A percentile compares a stretch with the other conserved stretches of the same genome.
phyloP scores from a whole-genome alignment of 345 rosid species.

The Pugionium dolabratum region DNA sequence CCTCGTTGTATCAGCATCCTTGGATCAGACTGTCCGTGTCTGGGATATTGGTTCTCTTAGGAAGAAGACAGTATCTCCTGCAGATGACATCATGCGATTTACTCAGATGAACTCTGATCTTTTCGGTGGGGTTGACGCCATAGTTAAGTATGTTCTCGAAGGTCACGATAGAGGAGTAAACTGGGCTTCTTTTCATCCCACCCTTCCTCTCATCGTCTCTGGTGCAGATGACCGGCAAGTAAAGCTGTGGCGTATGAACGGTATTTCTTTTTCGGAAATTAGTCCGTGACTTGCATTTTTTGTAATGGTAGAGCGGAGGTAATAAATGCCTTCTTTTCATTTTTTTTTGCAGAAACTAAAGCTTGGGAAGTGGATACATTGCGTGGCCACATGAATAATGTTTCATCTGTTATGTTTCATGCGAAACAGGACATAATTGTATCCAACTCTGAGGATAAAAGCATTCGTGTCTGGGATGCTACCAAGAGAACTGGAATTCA shows the following conservation, averaged over 20 bases:
- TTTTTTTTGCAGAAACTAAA: slow-evolving; percentile 75
- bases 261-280: slow-evolving; percentile 41
- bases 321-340: neutral
- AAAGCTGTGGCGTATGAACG: slow-evolving; percentile 97
- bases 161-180: slow-evolving; percentile 99
- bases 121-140: slow-evolving; percentile 93
- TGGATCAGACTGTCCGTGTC: slow-evolving; percentile 96
- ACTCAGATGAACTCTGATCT: slow-evolving; percentile 93
- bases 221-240: slow-evolving; percentile 99
- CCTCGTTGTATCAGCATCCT: slow-evolving; percentile 92
- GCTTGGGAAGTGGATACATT: slow-evolving; percentile 99
- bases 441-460: slow-evolving; percentile 95
- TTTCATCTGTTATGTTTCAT: slow-evolving; percentile 95
- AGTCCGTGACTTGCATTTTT: too few relatives aligned
- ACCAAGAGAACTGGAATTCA: slow-evolving; percentile 89
- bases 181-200: slow-evolving; percentile 99
- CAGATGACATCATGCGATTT: slow-evolving; percentile 82
- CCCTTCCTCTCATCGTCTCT: slow-evolving; percentile 89
- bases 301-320: too few relatives aligned
- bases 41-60: slow-evolving; percentile 94
- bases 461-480: slow-evolving; percentile 96
- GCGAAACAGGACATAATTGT: slow-evolving; percentile 94
- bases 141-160: slow-evolving; percentile 93
- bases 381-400: slow-evolving; percentile 95
- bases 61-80: slow-evolving; percentile 89